Evolutionary conservation across 148 eudicot species (phyloP), one percentile per base, ranked within the genome.

Genomic region (Pouteria glomerata): DNA sequence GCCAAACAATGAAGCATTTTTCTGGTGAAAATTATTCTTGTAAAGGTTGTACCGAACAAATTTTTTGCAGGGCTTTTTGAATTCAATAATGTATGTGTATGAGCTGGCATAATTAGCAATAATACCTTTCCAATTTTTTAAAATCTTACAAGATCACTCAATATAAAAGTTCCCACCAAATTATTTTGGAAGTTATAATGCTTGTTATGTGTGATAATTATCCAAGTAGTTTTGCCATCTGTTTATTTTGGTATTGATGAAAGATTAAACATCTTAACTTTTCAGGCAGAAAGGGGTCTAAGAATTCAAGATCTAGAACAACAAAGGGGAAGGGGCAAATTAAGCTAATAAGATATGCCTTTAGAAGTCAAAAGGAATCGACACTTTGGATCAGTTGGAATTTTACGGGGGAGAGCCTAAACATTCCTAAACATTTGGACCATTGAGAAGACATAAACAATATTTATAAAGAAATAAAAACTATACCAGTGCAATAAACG

Each of bases 1-100:
- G 47, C 42, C 59, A 33, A 56, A 53, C 26, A 14, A 30, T 31
- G 8, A 37, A 69, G 27, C 29, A 69, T 69, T 12, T n/a, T 3
- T 69, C 45, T 23, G 61, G 23, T 53, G 53, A 52, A 69, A 68
- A 69, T 39, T 30, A 60, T 60, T 60, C 42, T 6, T 18, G n/a
- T n/a, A 60, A 60, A 60, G 37, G 16, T 34, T 12, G 16, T 4
- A 3, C 34, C 8, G 57, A 29, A 41, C n/a, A 45, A 10, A 18
- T 0, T 15, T 19, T n/a, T 8, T 19, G 18, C 35, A 39, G 30
- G 24, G 45, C 23, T 68, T 35, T 68, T 52, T 35, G 30, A 24
- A 68, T 66, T 11, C 26, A 19, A 50, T 31, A 19, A 67, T 67
- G 53, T 18, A 3, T 60, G 41, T 18, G 34, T 31, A 31, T 31